phyloP scores from a whole-genome alignment of 768 basidiomycete species.

The Mycena epipterygia region DNA sequence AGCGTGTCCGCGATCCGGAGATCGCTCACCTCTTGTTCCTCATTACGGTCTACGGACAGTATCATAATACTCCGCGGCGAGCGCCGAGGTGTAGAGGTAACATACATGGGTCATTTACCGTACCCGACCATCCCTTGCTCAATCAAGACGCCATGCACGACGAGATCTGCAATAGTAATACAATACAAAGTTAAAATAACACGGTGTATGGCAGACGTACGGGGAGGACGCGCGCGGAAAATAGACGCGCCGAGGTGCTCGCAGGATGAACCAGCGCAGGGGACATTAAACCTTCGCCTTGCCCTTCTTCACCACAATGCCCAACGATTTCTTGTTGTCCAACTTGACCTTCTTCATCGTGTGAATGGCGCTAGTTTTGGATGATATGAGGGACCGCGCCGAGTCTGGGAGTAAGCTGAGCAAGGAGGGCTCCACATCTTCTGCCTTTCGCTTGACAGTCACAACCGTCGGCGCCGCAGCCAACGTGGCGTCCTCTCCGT shows the following conservation, averaged over 20 bases:
- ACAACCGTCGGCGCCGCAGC: constrained; percentile 51
- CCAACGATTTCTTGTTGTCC: constrained; percentile 72
- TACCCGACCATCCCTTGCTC: not conserved
- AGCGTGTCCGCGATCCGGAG: too few relatives aligned
- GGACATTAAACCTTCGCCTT: constrained; percentile 37
- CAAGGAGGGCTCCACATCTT: constrained; percentile 80
- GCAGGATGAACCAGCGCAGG: not conserved
- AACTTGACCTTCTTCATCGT: constrained; percentile 73
- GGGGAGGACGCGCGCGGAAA: not conserved
- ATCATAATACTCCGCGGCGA: too few relatives aligned
- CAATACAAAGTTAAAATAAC: constrained; percentile 15
- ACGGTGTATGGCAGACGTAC: constrained; percentile 21
- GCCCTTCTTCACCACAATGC: constrained; percentile 76
- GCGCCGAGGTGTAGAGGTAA: too few relatives aligned
- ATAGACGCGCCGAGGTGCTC: constrained; percentile 1
- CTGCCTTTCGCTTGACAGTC: constrained; percentile 91
- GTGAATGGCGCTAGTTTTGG: constrained; percentile 58
- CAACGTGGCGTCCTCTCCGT: constrained; percentile 34
- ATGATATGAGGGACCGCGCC: constrained; percentile 68
- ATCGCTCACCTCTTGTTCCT: too few relatives aligned
- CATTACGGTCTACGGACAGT: too few relatives aligned
- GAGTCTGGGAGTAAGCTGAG: constrained; percentile 77
- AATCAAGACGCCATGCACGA: not conserved
- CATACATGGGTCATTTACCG: not conserved
- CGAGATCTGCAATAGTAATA: constrained; percentile 15